Base-by-base conservation (phyloP, 164 flowering plant species). In the Macadamia tetraphylla region DNA sequence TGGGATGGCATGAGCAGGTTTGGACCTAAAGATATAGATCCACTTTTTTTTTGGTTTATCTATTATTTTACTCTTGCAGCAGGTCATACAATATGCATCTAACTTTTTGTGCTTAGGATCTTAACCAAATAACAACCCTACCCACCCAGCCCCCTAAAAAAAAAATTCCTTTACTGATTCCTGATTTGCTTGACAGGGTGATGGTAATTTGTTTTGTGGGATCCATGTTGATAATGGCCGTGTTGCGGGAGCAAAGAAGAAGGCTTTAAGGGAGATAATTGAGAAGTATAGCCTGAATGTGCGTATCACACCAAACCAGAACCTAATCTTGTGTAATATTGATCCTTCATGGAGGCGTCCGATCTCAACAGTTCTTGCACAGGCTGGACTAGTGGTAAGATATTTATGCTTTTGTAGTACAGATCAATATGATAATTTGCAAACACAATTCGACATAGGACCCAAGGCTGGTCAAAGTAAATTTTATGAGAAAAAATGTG, bases 1-100 rank as follows among this genome's bases (percentile, higher is more conserved):
- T 92, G 76, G 99, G 99, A 68, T 95, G 99, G 98, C 92, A 95
- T 72, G 91, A 95, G 48, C 98, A 95, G 93, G 99, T 92, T 3
- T 40, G 63, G 58, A 60, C 32, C 61, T 1, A 15, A 58, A 29
- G 10, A 15, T 31, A 35, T 53, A 60, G 30, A 57, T 66, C 32
- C 9, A 53, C 53, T 64, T 23, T 0, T 48, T 65, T n/a, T 32
- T 63, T 9, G 63, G 56, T 44, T 57, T 23, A 56, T 23, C 64
- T n/a, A 35, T 17, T 35, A 13, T 40, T 58, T 3, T 12, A 14
- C 51, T 11, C 17, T 42, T 9, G 29, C 9, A n/a, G 58, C 7
- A 48, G 13, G 4, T 59, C 23, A 15, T 30, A 43, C 9, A 8
- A 4, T 32, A 31, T 31, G 43, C 17, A 6, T 44, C 46, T 12